A percentile compares a stretch with the other conserved stretches of the same genome.
Evolutionary conservation across 139 green algal genomes (phyloP).

Genomic region (Edaphochlamys debaryana): DNA sequence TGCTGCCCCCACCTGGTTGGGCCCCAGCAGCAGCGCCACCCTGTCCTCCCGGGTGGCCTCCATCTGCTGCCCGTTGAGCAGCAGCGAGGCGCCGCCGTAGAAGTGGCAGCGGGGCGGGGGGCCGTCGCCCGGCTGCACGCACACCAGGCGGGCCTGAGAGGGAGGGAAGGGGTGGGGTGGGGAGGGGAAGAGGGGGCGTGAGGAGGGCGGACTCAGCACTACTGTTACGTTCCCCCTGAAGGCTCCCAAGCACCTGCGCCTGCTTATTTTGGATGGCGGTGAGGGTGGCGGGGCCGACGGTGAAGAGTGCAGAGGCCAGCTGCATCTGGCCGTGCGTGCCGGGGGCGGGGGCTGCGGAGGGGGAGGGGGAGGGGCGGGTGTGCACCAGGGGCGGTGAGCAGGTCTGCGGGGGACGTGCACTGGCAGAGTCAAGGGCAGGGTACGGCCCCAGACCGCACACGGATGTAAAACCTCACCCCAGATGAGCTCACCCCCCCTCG

Average conservation of each 20-base stretch:
- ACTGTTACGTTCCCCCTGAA: background rate
- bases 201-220: background rate
- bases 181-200: no score
- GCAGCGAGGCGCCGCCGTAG: constrained; percentile 19
- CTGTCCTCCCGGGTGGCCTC: constrained; percentile 31
- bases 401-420: no score
- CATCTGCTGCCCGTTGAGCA: constrained; percentile 13
- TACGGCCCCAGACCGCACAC: background rate
- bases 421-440: no score
- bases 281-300: background rate
- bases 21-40: constrained; percentile 23
- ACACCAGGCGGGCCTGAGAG: constrained; percentile 24
- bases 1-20: constrained; percentile 26
- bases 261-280: background rate
- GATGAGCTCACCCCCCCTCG: no score
- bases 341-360: background rate
- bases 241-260: background rate
- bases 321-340: constrained; percentile 34
- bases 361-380: background rate
- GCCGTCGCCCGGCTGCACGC: constrained; percentile 10
- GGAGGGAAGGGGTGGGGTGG: background rate
- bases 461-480: background rate
- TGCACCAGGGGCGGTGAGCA: background rate
- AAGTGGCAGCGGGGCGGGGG: constrained; percentile 12
- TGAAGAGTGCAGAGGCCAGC: constrained; percentile 1